Evolutionary conservation across 108 stramenopile species (phyloP), one percentile per base, ranked within the genome.

Genomic region (Chaetoceros tenuissimus): DNA sequence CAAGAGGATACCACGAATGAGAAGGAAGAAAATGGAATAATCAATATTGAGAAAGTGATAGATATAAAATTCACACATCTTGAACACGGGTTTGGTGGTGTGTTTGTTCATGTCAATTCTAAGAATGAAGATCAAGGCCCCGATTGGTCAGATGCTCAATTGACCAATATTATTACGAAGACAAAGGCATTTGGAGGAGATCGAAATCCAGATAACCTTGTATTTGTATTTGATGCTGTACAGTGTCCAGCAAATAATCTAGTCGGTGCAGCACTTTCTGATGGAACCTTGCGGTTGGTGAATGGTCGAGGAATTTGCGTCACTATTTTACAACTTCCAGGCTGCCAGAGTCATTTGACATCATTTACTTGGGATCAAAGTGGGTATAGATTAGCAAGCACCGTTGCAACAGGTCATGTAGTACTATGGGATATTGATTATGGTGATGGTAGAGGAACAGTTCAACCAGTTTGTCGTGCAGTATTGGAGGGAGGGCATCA

Each of bases 191-290:
- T 89, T 66, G 91, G 91, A 13, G 91, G 91, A 28, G 68, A 68
- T 1, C 73, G 91, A 5, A 92, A 92, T 64, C 91, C 91, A n/a
- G 70, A 82, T 25, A 80, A 82, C 57, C 51, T 70, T 7, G 31
- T 86, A 0, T 92, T 65, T 53, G 85, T 89, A 3, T 92, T 92
- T 68, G 91, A 92, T 71, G 82, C 91, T 19, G 31, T 68, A 24
- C 82, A 85, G 50, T 82, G 81, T 59, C 56, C 67, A 31, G 64
- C 67, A 21, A 91, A 68, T 57, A 81, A 75, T 56, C 66, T 86
- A n/a, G 8, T 92, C 46, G 91, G 81, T 21, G 91, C 64, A 3
- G 91, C 91, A 19, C 62, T 92, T 19, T 83, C 91, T 17, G 91
- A 92, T 74, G 91, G 91, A 28, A 84, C 80, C 47, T 57, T 80